phyloP scores from a whole-genome alignment of 2,329 filamentous ascomycete species.

The Aspergillus chevalieri region DNA sequence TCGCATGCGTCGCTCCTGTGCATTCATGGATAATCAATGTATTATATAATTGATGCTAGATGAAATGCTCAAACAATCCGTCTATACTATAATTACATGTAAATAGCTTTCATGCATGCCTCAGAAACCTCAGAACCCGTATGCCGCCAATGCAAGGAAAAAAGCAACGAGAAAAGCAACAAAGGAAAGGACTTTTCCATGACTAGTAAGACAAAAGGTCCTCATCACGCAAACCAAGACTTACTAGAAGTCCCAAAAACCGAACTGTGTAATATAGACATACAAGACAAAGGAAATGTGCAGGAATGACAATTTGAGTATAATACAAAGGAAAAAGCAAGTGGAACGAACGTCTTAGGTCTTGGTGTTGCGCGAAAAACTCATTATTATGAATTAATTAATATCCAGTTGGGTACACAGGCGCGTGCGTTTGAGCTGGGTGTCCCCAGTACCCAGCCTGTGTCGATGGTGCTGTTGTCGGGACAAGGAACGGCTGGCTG shows the following conservation, averaged over 20 bases:
- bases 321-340: not conserved
- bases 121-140: no score
- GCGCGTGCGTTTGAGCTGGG: not conserved
- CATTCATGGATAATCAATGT: no score
- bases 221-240: no score
- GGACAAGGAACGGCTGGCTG: constrained; percentile 8
- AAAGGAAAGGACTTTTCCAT: no score
- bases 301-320: not conserved
- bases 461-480: not conserved
- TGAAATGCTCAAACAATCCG: no score
- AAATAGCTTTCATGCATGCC: no score
- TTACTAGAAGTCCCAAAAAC: not conserved
- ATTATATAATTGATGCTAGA: no score
- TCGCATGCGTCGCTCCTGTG: no score
- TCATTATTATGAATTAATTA: not conserved
- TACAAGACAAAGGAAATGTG: not conserved
- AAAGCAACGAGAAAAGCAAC: no score
- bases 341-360: not conserved
- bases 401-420: not conserved
- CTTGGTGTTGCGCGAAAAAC: not conserved
- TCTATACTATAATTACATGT: no score
- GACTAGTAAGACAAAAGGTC: no score
- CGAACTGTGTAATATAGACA: not conserved
- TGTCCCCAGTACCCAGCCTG: not conserved
- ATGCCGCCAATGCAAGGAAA: no score